A percentile compares a stretch with the other conserved stretches of the same genome.
Evolutionary conservation across 1,139 yeast genomes (phyloP).

Genomic region (Yamadazyma triangularis): DNA sequence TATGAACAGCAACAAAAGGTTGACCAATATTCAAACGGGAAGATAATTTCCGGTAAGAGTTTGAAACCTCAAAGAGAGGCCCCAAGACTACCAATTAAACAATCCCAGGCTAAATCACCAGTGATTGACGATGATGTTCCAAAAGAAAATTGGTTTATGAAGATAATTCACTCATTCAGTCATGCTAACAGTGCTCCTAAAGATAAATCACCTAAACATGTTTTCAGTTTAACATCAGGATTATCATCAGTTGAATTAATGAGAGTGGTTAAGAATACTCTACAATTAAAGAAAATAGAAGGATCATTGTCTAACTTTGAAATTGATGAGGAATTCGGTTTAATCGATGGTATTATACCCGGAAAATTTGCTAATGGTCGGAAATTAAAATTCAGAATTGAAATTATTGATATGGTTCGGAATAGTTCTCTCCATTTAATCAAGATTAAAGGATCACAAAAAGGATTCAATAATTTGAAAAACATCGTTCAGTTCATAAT

Average conservation of each 20-base stretch:
- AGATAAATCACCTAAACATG: constrained; percentile 10
- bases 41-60: constrained; percentile 26
- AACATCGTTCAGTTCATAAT: constrained; percentile 42
- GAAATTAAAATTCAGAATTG: constrained; percentile 45
- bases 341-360: constrained; percentile 45
- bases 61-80: constrained; percentile 45
- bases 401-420: constrained; percentile 34
- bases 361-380: constrained; percentile 45
- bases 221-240: constrained; percentile 31
- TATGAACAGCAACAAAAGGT: background rate
- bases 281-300: constrained; percentile 47
- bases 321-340: constrained; percentile 41
- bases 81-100: constrained; percentile 32
- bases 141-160: constrained; percentile 35
- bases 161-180: constrained; percentile 27
- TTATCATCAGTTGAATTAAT: constrained; percentile 27
- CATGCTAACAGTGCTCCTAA: constrained; percentile 5
- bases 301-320: constrained; percentile 44
- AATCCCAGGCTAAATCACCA: constrained; percentile 1
- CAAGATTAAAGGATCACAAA: constrained; percentile 65
- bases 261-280: constrained; percentile 33
- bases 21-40: constrained; percentile 4
- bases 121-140: constrained; percentile 7
- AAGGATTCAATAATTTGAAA: constrained; percentile 54
- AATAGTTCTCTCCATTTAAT: constrained; percentile 50